Percentiles rank a stretch among this genome's conserved stretches.
Conservation (phyloP, 495 filamentous ascomycete species). For the Penicillium subrubescens region DNA sequence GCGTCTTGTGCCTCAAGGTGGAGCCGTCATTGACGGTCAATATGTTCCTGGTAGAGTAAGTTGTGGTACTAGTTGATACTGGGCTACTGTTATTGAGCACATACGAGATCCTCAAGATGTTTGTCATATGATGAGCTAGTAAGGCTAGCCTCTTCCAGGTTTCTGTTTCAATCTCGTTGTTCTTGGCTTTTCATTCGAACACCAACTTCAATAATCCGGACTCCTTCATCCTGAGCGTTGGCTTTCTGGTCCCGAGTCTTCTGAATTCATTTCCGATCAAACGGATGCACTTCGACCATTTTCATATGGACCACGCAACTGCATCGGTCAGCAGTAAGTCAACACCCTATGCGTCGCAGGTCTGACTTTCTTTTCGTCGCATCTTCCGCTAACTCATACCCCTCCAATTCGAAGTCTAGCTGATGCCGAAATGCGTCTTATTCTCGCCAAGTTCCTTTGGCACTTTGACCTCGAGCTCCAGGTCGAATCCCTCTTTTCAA, state of each 20-base stretch:
- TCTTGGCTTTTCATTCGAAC: background rate
- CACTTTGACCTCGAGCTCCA: constrained; percentile 51
- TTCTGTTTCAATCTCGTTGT: background rate
- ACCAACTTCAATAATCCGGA: constrained; percentile 39
- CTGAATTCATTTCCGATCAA: background rate
- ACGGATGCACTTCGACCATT: constrained; percentile 37
- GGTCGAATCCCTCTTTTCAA: constrained; percentile 28
- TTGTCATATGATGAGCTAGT: background rate
- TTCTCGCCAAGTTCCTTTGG: constrained; percentile 54
- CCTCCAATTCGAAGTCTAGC: constrained; percentile 32
- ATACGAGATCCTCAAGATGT: background rate
- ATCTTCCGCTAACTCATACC: constrained; percentile 5
- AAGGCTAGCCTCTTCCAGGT: background rate
- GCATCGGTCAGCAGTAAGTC: constrained; percentile 40
- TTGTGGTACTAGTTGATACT: background rate
- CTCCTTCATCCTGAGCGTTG: constrained; percentile 49
- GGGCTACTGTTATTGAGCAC: background rate
- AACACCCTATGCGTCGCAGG: background rate
- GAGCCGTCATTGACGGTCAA: background rate
- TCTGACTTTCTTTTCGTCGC: background rate
- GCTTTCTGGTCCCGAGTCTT: constrained; percentile 30
- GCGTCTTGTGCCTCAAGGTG: background rate
- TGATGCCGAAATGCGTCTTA: constrained; percentile 54
- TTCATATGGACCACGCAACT: constrained; percentile 43
- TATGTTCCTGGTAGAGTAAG: background rate